Evolutionary conservation across 2,329 filamentous ascomycete genomes (phyloP).

Genomic region (Xylaria sp.): DNA sequence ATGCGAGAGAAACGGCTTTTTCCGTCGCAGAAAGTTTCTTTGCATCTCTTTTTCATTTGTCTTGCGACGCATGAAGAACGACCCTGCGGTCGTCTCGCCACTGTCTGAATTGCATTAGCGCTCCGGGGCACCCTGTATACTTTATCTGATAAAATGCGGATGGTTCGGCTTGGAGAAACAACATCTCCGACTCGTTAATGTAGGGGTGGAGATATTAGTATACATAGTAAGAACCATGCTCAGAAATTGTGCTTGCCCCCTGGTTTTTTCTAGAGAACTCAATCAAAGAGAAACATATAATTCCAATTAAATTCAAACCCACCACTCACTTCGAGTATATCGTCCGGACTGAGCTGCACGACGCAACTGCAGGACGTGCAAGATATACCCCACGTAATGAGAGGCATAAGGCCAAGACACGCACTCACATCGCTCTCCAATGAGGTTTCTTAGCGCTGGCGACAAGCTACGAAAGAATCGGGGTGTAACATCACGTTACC

Average conservation of each 20-base stretch:
- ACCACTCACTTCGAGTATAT: slow-evolving; percentile 19
- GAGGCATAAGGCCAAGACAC: slow-evolving; percentile 33
- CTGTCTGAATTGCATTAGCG: slow-evolving; percentile 12
- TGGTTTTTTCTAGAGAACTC: background rate
- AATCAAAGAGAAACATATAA: slow-evolving; percentile 25
- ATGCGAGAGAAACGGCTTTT: slow-evolving; percentile 28
- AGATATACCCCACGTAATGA: slow-evolving; percentile 17
- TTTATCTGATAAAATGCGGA: slow-evolving; percentile 21
- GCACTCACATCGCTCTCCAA: slow-evolving; percentile 22
- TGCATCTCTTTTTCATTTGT: background rate
- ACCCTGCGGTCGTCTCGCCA: slow-evolving; percentile 23
- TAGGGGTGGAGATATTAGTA: slow-evolving; percentile 12
- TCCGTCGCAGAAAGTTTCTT: slow-evolving; percentile 12
- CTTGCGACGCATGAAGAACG: slow-evolving; percentile 9
- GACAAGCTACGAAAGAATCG: slow-evolving; percentile 24
- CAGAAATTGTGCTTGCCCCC: slow-evolving; percentile 14
- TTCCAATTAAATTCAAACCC: slow-evolving; percentile 33
- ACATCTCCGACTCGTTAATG: slow-evolving; percentile 8
- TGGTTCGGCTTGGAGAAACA: slow-evolving; percentile 7
- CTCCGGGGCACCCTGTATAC: slow-evolving; percentile 17
- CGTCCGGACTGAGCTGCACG: slow-evolving; percentile 18
- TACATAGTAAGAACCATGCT: slow-evolving; percentile 21
- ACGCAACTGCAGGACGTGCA: slow-evolving; percentile 3
- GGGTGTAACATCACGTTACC: slow-evolving; percentile 40
- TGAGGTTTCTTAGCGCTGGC: slow-evolving; percentile 33